Conservation (phyloP, 371 early-diverging fungal genomes). For the Quaeritorhiza haematococci region DNA sequence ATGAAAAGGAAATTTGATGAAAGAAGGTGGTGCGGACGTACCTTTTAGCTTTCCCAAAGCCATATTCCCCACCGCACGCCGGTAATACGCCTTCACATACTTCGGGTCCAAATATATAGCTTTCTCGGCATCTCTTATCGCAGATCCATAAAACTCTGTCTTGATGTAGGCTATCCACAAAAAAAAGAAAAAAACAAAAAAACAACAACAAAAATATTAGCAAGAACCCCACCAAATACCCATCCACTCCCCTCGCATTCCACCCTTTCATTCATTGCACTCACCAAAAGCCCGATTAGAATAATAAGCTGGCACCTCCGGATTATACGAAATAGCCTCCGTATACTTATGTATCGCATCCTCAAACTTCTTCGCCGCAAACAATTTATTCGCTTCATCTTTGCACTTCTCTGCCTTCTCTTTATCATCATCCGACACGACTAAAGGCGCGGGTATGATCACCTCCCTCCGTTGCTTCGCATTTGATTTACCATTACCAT, state of each 20-base stretch:
- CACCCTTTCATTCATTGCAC: too few species aligned
- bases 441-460: conserved; percentile 6
- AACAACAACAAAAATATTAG: not conserved
- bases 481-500: too few species aligned
- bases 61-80: conserved; percentile 84
- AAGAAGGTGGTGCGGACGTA: conserved; percentile 2
- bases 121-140: conserved; percentile 79
- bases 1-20: not conserved
- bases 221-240: not conserved
- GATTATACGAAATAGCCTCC: conserved; percentile 75
- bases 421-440: conserved; percentile 27
- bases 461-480: too few species aligned
- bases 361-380: conserved; percentile 69
- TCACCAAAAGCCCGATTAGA: conserved; percentile 82
- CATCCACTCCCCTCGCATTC: too few species aligned
- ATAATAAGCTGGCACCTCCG: conserved; percentile 78
- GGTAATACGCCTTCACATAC: conserved; percentile 87
- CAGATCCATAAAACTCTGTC: conserved; percentile 85
- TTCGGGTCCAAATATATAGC: conserved; percentile 79
- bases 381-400: conserved; percentile 70
- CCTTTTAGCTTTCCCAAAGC: conserved; percentile 72
- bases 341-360: conserved; percentile 82
- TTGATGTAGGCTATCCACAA: conserved; percentile 63
- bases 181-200: not conserved
- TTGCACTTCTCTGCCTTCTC: conserved; percentile 48